Percentiles rank a stretch among this genome's conserved stretches.
Evolutionary conservation across 164 flowering plant genomes (phyloP).

Genomic region (Nymphaea colorata): DNA sequence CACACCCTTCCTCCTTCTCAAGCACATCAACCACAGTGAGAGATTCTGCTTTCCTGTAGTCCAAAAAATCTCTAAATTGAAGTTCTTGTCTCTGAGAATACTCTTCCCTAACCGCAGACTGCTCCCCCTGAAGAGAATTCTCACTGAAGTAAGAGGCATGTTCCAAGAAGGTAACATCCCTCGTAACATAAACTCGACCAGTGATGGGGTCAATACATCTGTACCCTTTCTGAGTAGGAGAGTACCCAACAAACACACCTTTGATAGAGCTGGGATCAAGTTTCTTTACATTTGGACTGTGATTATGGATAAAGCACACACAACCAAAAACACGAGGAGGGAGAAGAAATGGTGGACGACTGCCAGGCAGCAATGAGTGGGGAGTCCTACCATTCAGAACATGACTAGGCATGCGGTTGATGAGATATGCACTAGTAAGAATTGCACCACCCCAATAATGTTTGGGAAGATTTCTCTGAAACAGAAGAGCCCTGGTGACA

Average conservation of each 20-base stretch:
- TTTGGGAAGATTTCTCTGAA: neutral
- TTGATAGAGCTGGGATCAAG: neutral
- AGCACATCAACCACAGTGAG: neutral
- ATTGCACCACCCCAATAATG: neutral
- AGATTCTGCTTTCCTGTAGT: neutral
- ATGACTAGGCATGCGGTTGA: neutral
- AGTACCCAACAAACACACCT: neutral
- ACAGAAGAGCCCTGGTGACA: neutral
- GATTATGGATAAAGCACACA: neutral
- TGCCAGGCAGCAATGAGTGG: neutral
- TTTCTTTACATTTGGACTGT: neutral
- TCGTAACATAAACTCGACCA: neutral
- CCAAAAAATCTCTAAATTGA: neutral
- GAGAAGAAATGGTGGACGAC: neutral
- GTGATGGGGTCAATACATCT: neutral
- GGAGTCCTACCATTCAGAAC: neutral
- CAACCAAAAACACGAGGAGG: neutral
- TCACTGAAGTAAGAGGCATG: neutral
- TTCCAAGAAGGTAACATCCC: neutral
- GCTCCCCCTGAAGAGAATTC: neutral
- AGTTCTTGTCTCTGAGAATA: no score
- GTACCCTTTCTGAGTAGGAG: neutral
- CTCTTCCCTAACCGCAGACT: no score
- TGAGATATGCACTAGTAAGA: neutral
- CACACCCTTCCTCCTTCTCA: no score